Percentiles rank a stretch among this genome's conserved stretches.
Conservation (phyloP, 305 asterid species). For the Fraxinus velutina region DNA sequence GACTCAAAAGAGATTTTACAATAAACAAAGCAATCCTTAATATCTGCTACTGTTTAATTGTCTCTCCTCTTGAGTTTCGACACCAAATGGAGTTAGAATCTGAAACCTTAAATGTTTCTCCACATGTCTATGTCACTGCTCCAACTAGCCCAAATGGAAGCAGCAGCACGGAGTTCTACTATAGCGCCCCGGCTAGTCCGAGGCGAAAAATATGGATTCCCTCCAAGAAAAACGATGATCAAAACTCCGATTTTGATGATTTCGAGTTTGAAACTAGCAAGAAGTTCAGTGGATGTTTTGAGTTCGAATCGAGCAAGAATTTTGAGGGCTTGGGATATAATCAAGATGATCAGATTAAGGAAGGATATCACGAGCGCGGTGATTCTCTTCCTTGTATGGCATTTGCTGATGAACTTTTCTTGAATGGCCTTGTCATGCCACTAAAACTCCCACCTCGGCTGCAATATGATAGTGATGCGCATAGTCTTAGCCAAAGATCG, state of each 20-base stretch:
- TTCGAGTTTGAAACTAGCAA: constrained; percentile 64
- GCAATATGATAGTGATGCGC: constrained; percentile 29
- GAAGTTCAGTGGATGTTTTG: constrained; percentile 26
- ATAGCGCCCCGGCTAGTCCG: constrained; percentile 66
- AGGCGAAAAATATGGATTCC: not conserved
- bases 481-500: constrained; percentile 26
- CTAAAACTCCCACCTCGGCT: constrained; percentile 79
- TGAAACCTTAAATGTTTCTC: constrained; percentile 25
- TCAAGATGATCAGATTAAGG: not conserved
- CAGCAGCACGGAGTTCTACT: constrained; percentile 33
- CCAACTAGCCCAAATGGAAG: constrained; percentile 43
- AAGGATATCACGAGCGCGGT: constrained; percentile 26
- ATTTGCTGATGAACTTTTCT: constrained; percentile 45
- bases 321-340: constrained; percentile 20
- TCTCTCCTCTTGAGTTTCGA: not conserved
- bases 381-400: constrained; percentile 61
- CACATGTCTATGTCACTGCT: constrained; percentile 45
- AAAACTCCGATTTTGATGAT: constrained; percentile 28
- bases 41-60: constrained; percentile 28
- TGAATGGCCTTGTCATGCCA: constrained; percentile 69
- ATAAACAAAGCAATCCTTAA: constrained; percentile 22
- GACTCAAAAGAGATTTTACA: constrained; percentile 23
- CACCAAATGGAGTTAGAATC: constrained; percentile 32
- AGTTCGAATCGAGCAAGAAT: constrained; percentile 16
- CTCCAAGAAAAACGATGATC: not conserved